phyloP scores from a whole-genome alignment of 495 filamentous ascomycete genomes.

The Baudoinia panamericana region DNA sequence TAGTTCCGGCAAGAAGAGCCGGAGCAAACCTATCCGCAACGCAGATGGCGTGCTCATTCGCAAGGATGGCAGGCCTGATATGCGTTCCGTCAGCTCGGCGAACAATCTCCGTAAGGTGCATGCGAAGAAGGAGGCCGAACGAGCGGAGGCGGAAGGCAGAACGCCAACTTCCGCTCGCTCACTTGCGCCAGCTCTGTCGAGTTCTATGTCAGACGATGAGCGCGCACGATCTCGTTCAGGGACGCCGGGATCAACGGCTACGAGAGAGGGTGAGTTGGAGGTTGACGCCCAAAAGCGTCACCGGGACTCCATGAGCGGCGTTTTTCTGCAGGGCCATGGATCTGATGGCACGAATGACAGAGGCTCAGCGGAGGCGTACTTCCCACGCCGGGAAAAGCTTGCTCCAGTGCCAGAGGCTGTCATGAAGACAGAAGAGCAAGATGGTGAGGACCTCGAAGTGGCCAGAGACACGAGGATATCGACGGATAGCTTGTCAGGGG shows the following conservation, averaged over 20 bases:
- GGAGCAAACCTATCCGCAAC: slow-evolving; percentile 31
- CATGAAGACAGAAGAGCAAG: slow-evolving; percentile 1
- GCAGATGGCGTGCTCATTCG: slow-evolving; percentile 33
- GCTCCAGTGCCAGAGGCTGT: neutral
- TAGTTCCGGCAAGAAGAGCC: slow-evolving; percentile 26
- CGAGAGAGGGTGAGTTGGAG: slow-evolving; percentile 2
- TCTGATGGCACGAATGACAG: slow-evolving; percentile 1
- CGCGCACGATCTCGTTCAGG: slow-evolving; percentile 1
- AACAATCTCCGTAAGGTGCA: slow-evolving; percentile 33
- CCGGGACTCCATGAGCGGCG: slow-evolving; percentile 14
- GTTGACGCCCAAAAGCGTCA: slow-evolving; percentile 14
- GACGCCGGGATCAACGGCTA: neutral
- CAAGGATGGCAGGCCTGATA: slow-evolving; percentile 33
- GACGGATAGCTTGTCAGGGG: too few relatives aligned
- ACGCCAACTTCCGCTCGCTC: slow-evolving; percentile 16
- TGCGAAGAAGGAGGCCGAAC: slow-evolving; percentile 27
- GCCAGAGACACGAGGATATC: too few relatives aligned
- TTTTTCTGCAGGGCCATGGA: slow-evolving; percentile 16
- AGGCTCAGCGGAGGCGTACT: neutral
- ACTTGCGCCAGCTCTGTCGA: slow-evolving; percentile 8
- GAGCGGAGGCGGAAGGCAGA: slow-evolving; percentile 11
- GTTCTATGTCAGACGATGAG: slow-evolving; percentile 7
- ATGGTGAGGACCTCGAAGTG: too few relatives aligned
- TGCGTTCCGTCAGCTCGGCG: slow-evolving; percentile 29
- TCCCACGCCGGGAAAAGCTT: neutral